Percentiles rank a stretch among this genome's conserved stretches.
Conservation (phyloP, 495 filamentous ascomycete genomes). For the Aspergillus mulundensis region DNA sequence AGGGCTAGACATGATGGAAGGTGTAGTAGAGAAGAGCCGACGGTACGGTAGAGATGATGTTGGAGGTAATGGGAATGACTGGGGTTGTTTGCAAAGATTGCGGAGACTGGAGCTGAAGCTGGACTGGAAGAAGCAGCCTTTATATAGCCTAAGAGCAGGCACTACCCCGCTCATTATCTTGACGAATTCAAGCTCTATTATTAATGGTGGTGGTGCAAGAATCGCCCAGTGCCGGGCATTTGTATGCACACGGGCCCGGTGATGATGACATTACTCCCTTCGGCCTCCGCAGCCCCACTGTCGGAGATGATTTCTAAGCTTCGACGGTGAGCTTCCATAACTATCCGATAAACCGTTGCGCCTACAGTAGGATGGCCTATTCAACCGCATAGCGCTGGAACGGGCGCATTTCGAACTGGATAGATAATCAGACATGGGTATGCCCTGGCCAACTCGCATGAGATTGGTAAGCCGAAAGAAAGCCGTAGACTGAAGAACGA, state of each 20-base stretch:
- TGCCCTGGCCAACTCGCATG: too few species aligned
- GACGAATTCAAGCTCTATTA: conserved; percentile 1
- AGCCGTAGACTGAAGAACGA: neutral
- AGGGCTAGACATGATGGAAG: conserved; percentile 28
- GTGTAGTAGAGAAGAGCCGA: conserved; percentile 1
- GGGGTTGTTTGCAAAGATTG: neutral
- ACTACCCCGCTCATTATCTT: conserved; percentile 1
- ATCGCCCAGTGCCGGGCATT: neutral
- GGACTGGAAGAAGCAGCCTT: conserved; percentile 4
- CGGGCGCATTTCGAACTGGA: too few species aligned
- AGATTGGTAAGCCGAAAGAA: neutral
- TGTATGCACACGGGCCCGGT: neutral
- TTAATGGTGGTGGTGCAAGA: neutral
- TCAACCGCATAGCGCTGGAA: too few species aligned
- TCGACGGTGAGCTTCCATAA: neutral
- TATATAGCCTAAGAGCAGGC: conserved; percentile 3
- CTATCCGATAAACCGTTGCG: too few species aligned
- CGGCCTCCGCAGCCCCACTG: neutral
- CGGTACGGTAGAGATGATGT: neutral
- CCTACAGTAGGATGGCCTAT: too few species aligned
- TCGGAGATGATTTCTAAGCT: conserved; percentile 18
- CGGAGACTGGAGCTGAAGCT: neutral
- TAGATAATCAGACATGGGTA: neutral
- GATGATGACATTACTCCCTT: conserved; percentile 8
- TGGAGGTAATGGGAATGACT: neutral